phyloP scores from a whole-genome alignment of 202 grass and related monocot genomes.

The Eragrostis tef region DNA sequence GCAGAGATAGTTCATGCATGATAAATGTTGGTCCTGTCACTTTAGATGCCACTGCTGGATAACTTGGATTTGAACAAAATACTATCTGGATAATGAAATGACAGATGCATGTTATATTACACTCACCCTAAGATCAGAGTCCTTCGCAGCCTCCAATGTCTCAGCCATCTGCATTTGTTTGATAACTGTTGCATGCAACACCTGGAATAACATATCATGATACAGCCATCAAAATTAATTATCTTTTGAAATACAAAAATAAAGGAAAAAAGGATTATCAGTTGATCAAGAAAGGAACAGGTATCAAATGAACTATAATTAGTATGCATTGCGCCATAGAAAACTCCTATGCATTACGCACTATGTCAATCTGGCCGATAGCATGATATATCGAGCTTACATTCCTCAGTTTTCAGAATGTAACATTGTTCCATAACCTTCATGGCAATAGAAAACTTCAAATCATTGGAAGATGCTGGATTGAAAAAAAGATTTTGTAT shows the following conservation, averaged over 20 bases:
- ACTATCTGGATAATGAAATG: background rate
- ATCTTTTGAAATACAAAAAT: slow-evolving; percentile 22
- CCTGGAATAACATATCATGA: slow-evolving; percentile 52
- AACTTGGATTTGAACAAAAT: slow-evolving; percentile 18
- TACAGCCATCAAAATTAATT: background rate
- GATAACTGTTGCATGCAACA: slow-evolving; percentile 81
- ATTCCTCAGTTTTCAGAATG: background rate
- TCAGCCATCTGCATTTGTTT: slow-evolving; percentile 92
- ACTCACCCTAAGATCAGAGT: slow-evolving; percentile 73
- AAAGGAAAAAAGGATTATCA: slow-evolving; percentile 26
- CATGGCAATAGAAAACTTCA: background rate
- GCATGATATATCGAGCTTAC: background rate
- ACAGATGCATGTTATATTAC: background rate
- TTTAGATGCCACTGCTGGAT: slow-evolving; percentile 24
- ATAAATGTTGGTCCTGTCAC: background rate
- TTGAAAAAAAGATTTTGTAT: slow-evolving; percentile 21
- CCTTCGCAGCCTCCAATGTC: slow-evolving; percentile 72
- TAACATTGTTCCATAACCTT: background rate
- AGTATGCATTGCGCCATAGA: slow-evolving; percentile 1
- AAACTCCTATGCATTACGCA: slow-evolving; percentile 13
- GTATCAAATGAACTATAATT: slow-evolving; percentile 11
- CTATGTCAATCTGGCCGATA: background rate
- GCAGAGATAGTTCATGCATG: background rate
- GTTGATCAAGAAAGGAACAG: background rate
- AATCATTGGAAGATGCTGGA: slow-evolving; percentile 3